Evolutionary conservation across 179 eudicot species (phyloP).

Genomic region (Carnegiea gigantea): DNA sequence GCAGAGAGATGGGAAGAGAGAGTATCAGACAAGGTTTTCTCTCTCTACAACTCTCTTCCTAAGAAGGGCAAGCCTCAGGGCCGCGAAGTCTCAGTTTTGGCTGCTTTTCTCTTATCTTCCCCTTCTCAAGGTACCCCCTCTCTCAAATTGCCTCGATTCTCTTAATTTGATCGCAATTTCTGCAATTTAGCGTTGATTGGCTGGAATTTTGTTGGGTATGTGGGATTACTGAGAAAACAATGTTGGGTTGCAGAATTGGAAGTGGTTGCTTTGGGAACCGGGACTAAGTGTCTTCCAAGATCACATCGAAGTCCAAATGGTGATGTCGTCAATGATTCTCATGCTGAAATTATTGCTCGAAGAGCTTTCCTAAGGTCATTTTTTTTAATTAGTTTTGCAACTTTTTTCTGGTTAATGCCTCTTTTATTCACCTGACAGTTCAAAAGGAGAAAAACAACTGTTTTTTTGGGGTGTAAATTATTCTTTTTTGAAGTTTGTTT

Average conservation of each 20-base stretch:
- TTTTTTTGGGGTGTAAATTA: no score
- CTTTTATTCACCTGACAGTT: neutral
- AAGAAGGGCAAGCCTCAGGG: conserved; percentile 95
- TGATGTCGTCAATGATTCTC: conserved; percentile 87
- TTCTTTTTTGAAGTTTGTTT: no score
- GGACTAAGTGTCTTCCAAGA: conserved; percentile 82
- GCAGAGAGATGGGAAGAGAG: conserved; percentile 57
- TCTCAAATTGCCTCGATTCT: neutral
- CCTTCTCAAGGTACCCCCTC: conserved; percentile 54
- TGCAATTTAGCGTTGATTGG: neutral
- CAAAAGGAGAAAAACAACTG: no score
- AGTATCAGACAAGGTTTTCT: conserved; percentile 48
- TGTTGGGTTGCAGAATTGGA: conserved; percentile 49
- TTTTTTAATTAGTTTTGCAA: neutral
- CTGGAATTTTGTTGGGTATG: neutral
- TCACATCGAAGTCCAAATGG: conserved; percentile 61
- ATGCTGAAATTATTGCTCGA: conserved; percentile 81
- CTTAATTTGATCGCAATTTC: neutral
- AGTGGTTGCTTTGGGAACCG: conserved; percentile 85
- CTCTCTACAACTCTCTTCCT: conserved; percentile 62
- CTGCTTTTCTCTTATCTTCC: conserved; percentile 75
- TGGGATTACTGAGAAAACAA: neutral
- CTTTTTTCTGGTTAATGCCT: neutral
- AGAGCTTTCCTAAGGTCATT: conserved; percentile 74
- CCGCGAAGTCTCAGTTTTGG: conserved; percentile 74